Evolutionary conservation across 1,139 yeast genomes (phyloP).

Genomic region (Trichomonascaceae sp.): DNA sequence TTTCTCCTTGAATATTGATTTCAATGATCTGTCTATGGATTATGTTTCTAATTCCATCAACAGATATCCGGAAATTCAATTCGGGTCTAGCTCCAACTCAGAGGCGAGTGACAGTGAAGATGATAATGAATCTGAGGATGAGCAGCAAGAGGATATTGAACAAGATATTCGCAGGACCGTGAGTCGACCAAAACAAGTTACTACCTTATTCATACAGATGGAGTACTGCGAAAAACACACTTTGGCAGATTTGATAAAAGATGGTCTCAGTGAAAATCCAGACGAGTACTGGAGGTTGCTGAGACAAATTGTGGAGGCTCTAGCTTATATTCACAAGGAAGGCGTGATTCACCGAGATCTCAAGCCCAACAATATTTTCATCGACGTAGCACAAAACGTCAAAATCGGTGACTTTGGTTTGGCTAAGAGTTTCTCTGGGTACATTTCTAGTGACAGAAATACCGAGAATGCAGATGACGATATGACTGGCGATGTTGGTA

Average conservation of each 20-base stretch:
- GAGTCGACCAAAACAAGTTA: slow-evolving; percentile 23
- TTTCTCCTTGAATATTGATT: slow-evolving; percentile 1
- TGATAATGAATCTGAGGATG: slow-evolving; percentile 12
- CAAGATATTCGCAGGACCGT: not conserved
- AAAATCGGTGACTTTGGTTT: slow-evolving; percentile 97
- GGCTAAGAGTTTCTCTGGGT: slow-evolving; percentile 50
- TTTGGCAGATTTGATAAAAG: slow-evolving; percentile 71
- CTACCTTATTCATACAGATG: slow-evolving; percentile 84
- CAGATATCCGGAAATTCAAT: slow-evolving; percentile 27
- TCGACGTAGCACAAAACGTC: slow-evolving; percentile 80
- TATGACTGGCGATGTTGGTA: slow-evolving; percentile 87
- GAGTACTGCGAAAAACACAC: slow-evolving; percentile 97
- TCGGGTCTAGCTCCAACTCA: slow-evolving; percentile 24
- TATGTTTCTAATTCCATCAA: slow-evolving; percentile 27
- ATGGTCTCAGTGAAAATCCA: slow-evolving; percentile 64
- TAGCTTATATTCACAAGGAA: slow-evolving; percentile 84
- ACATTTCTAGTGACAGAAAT: slow-evolving; percentile 11
- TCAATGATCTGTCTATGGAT: slow-evolving; percentile 21
- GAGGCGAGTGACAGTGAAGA: slow-evolving; percentile 17
- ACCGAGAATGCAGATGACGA: slow-evolving; percentile 47
- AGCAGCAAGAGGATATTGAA: not conserved
- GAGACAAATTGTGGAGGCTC: slow-evolving; percentile 84
- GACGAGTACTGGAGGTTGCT: slow-evolving; percentile 86
- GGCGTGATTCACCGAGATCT: slow-evolving; percentile 94
- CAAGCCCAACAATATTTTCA: slow-evolving; percentile 93